A percentile compares a stretch with the other conserved stretches of the same genome.
Evolutionary conservation across 2,329 filamentous ascomycete species (phyloP).

Genomic region (Fusarium burgessii): DNA sequence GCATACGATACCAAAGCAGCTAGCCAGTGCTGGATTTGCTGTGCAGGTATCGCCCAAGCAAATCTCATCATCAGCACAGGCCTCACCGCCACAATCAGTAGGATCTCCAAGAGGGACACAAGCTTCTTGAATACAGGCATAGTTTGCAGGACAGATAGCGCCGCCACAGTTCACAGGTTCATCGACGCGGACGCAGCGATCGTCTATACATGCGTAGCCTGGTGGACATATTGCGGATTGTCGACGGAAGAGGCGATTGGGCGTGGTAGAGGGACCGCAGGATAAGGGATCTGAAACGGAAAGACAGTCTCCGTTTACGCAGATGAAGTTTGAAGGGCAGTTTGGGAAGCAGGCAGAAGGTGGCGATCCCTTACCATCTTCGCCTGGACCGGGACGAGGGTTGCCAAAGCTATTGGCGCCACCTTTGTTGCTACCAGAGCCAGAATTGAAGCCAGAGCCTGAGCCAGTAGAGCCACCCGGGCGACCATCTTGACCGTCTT

Average conservation of each 20-base stretch:
- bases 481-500: neutral
- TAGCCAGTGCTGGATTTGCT: neutral
- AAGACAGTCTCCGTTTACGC: conserved; percentile 14
- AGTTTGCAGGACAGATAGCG: conserved; percentile 9
- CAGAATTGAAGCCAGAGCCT: conserved; percentile 3
- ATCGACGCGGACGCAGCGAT: conserved; percentile 14
- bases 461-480: neutral
- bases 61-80: conserved; percentile 16
- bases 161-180: conserved; percentile 11
- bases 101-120: conserved; percentile 25
- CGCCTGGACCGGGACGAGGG: neutral
- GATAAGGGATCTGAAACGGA: conserved; percentile 7
- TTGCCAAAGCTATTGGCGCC: neutral
- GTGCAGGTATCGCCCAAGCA: conserved; percentile 29
- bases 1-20: conserved; percentile 2
- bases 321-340: conserved; percentile 14
- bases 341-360: neutral
- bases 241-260: conserved; percentile 11
- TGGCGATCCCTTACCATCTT: neutral
- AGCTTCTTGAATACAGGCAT: conserved; percentile 23
- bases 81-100: conserved; percentile 12
- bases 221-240: conserved; percentile 12
- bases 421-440: neutral
- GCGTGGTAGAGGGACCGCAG: neutral
- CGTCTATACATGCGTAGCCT: conserved; percentile 26